Percentiles rank a stretch among this genome's conserved stretches.
phyloP scores from a whole-genome alignment of 352 stramenopile species.

The Lagenidium giganteum region DNA sequence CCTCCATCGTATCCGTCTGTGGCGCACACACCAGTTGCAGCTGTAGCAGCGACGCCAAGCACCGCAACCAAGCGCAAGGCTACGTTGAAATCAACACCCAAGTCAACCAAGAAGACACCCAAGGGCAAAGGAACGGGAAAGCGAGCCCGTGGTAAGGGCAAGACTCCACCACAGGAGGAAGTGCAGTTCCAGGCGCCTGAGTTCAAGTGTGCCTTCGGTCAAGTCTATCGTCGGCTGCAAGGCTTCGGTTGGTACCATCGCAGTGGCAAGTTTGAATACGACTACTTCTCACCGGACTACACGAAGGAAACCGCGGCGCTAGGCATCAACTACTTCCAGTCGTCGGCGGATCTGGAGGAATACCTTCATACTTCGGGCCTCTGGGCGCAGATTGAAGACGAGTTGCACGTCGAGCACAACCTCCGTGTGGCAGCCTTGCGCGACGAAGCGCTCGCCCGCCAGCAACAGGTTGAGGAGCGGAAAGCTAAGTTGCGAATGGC shows the following conservation, averaged over 20 bases:
- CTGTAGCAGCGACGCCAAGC: too few species aligned
- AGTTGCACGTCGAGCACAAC: conserved; percentile 36
- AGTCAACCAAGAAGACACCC: conserved; percentile 3
- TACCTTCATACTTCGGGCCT: conserved; percentile 35
- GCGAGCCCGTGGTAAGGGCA: too few species aligned
- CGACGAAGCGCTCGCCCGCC: conserved; percentile 25
- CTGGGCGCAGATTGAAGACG: conserved; percentile 39
- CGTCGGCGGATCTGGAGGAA: conserved; percentile 32
- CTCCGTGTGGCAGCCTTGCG: conserved; percentile 31
- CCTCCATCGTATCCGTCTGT: too few species aligned
- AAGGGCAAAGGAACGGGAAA: too few species aligned
- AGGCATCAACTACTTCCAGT: conserved; percentile 49
- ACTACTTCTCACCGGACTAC: conserved; percentile 63
- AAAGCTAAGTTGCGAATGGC: too few species aligned
- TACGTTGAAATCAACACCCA: conserved; percentile 7
- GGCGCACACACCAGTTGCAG: neutral
- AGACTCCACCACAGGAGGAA: too few species aligned
- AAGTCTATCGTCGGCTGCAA: conserved; percentile 45
- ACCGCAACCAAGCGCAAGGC: too few species aligned
- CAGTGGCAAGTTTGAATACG: conserved; percentile 51
- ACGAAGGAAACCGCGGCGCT: conserved; percentile 28
- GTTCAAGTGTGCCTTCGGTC: conserved; percentile 48
- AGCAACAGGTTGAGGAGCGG: too few species aligned
- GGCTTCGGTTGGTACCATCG: conserved; percentile 39
- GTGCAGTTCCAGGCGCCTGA: conserved; percentile 35